Conservation (phyloP, 257 asterid species). For the Capsicum pubescens region DNA sequence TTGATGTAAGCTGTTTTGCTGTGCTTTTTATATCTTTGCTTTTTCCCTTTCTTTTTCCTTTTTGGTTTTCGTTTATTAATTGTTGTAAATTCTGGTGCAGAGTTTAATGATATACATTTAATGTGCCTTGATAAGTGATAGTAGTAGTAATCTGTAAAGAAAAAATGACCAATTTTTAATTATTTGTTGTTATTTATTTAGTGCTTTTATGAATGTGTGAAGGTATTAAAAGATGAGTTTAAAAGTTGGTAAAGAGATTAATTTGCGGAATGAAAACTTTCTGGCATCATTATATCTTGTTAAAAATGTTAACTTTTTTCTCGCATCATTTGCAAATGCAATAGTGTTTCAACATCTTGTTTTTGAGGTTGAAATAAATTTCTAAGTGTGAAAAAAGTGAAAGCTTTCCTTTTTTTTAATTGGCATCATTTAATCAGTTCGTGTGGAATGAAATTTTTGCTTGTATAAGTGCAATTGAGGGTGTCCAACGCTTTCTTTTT, state of each 20-base stretch:
- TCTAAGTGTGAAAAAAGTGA: neutral
- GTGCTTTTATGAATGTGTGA: neutral
- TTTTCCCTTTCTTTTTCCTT: neutral
- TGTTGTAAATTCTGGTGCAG: neutral
- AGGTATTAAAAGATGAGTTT: neutral
- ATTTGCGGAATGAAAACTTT: neutral
- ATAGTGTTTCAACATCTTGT: neutral
- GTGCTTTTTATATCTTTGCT: neutral
- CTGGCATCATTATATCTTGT: conserved; percentile 11
- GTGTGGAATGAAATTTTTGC: neutral
- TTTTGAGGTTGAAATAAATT: neutral
- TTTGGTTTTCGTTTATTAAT: neutral
- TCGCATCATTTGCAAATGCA: neutral
- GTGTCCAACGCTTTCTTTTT: neutral
- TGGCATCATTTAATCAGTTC: neutral
- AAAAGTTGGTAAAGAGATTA: neutral
- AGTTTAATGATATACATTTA: conserved; percentile 10
- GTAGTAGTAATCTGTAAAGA: neutral
- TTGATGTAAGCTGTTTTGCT: conserved; percentile 14
- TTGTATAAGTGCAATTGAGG: neutral
- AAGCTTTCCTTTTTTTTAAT: neutral
- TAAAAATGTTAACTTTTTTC: neutral
- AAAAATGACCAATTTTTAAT: neutral
- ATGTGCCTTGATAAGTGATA: neutral
- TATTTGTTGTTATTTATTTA: neutral